Evolutionary conservation across 2,329 filamentous ascomycete genomes (phyloP).

Genomic region (Dothidotthia symphoricarpi): DNA sequence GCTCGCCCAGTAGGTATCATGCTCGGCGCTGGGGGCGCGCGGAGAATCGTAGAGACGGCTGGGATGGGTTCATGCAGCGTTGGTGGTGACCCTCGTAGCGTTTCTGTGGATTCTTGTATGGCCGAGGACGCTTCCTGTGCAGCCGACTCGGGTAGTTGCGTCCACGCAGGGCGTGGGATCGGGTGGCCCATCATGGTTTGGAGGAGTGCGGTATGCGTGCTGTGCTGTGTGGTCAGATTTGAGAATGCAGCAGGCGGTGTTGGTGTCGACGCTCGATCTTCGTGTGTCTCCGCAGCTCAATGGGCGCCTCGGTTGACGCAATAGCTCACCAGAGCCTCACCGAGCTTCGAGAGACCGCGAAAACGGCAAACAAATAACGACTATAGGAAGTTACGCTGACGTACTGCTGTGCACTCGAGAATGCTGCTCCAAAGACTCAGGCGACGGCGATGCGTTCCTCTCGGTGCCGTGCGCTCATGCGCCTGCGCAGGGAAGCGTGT

Average conservation of each 20-base stretch:
- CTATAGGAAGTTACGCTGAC: constrained; percentile 7
- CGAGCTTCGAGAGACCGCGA: not conserved
- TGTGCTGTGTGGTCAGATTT: not conserved
- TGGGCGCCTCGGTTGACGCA: constrained; percentile 20
- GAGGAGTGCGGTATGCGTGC: too few relatives aligned
- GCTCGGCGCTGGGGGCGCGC: constrained; percentile 23
- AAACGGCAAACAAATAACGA: too few relatives aligned
- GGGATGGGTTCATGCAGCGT: constrained; percentile 12
- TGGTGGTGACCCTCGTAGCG: constrained; percentile 6
- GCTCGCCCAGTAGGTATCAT: constrained; percentile 18
- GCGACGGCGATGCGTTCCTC: not conserved
- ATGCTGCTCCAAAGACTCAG: too few relatives aligned
- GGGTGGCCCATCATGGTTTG: too few relatives aligned
- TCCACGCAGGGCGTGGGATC: too few relatives aligned
- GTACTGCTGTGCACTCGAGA: constrained; percentile 18
- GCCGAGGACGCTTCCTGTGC: not conserved
- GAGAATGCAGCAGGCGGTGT: not conserved
- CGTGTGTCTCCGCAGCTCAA: constrained; percentile 8
- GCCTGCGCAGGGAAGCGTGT: constrained; percentile 32
- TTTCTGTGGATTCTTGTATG: too few relatives aligned
- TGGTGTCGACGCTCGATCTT: constrained; percentile 3
- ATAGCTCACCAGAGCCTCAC: constrained; percentile 7
- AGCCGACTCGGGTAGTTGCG: too few relatives aligned
- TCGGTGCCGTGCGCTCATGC: constrained; percentile 36
- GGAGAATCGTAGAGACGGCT: constrained; percentile 23